These are phyloP conservation scores for Delitschia confertaspora DNA, from an alignment of 495 filamentous ascomycete species.

Conservation along the genomic window DNA sequence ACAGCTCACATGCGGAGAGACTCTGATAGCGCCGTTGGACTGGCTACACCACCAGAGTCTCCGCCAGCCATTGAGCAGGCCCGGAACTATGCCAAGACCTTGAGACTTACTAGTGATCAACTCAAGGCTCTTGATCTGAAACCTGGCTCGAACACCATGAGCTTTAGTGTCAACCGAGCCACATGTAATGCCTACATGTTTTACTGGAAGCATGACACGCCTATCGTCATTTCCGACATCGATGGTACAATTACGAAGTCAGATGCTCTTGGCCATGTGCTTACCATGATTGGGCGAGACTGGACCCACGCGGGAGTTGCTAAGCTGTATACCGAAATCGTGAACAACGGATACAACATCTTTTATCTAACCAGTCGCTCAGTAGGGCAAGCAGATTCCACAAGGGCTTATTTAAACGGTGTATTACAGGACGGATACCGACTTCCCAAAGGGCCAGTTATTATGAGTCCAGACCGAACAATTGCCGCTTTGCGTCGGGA, in stretches of 20 bases:
- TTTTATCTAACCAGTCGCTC: constrained; percentile 94
- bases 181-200: constrained; percentile 90
- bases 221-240: constrained; percentile 96
- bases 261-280: constrained; percentile 90
- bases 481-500: constrained; percentile 92
- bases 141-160: constrained; percentile 78
- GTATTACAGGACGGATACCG: constrained; percentile 81
- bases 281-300: constrained; percentile 96
- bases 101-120: constrained; percentile 93
- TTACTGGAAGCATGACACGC: constrained; percentile 78
- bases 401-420: constrained; percentile 80
- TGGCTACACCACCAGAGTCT: constrained; percentile 70
- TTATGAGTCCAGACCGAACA: constrained; percentile 89
- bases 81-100: constrained; percentile 89
- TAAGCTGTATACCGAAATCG: constrained; percentile 94
- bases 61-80: constrained; percentile 59
- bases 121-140: constrained; percentile 79
- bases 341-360: constrained; percentile 94
- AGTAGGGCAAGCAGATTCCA: constrained; percentile 88
- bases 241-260: constrained; percentile 99
- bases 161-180: constrained; percentile 90
- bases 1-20: constrained; percentile 32
- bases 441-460: constrained; percentile 82
- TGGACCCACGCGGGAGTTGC: constrained; percentile 97
- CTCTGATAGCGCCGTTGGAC: constrained; percentile 46